Conservation (phyloP, 2,329 filamentous ascomycete genomes). For the Aspergillus eucalypticola region DNA sequence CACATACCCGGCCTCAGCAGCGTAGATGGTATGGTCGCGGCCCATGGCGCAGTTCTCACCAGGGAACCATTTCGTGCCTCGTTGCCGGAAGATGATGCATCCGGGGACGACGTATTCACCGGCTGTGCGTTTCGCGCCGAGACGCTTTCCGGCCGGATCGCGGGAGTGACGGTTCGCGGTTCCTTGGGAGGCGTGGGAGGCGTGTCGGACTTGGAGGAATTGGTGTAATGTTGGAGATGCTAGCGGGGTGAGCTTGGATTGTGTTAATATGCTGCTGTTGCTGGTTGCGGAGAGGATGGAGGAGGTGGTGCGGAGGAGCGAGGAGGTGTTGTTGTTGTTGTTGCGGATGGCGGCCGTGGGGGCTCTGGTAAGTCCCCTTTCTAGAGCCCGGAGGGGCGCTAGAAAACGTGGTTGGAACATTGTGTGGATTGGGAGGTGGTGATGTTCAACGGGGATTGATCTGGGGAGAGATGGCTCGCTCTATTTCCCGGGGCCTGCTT, state of each 20-base stretch:
- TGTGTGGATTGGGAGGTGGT: slow-evolving; percentile 5
- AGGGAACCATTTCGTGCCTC: slow-evolving; percentile 90
- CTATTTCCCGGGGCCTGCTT: slow-evolving; percentile 16
- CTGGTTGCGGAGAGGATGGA: slow-evolving; percentile 20
- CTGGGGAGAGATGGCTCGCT: slow-evolving; percentile 14
- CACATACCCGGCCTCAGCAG: slow-evolving; percentile 82
- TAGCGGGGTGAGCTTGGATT: slow-evolving; percentile 22
- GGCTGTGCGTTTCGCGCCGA: slow-evolving; percentile 90
- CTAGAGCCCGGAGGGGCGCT: slow-evolving; percentile 41
- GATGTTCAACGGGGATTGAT: slow-evolving; percentile 10
- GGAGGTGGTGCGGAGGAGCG: slow-evolving; percentile 29
- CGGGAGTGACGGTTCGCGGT: slow-evolving; percentile 67
- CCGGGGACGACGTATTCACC: slow-evolving; percentile 93
- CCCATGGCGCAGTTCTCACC: slow-evolving; percentile 96
- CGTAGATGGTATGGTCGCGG: slow-evolving; percentile 93
- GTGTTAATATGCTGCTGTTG: no score
- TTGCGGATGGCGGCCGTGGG: slow-evolving; percentile 27
- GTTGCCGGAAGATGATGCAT: slow-evolving; percentile 97
- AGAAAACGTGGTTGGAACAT: slow-evolving; percentile 49
- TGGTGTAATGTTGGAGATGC: slow-evolving; percentile 35
- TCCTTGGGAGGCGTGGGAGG: slow-evolving; percentile 66
- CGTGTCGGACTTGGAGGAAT: slow-evolving; percentile 57
- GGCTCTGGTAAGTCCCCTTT: slow-evolving; percentile 33
- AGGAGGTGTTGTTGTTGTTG: slow-evolving; percentile 9
- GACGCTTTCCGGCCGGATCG: slow-evolving; percentile 75